These are phyloP conservation scores for Sugiyamaella novakii DNA, from an alignment of 1,139 yeast genomes.

Conservation along the genomic window DNA sequence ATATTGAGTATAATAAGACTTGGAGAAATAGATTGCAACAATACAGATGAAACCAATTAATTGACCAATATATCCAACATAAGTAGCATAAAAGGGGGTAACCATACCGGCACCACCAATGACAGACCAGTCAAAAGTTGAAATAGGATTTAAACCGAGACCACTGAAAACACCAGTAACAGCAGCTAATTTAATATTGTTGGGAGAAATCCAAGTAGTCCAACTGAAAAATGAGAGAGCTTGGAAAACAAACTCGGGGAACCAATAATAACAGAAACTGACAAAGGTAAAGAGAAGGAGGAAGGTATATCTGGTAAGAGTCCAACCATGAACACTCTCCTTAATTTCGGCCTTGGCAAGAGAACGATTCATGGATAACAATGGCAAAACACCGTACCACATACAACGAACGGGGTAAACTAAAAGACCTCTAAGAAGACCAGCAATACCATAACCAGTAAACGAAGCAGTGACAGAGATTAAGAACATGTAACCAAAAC, in stretches of 20 bases:
- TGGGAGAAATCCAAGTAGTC: constrained; percentile 64
- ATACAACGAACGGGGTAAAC: constrained; percentile 58
- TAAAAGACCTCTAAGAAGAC: constrained; percentile 46
- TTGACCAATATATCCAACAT: constrained; percentile 46
- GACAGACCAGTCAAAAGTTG: constrained; percentile 57
- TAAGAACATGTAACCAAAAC: constrained; percentile 49
- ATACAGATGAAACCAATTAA: constrained; percentile 48
- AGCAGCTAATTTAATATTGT: constrained; percentile 56
- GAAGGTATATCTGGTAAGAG: constrained; percentile 48
- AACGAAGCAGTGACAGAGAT: constrained; percentile 58
- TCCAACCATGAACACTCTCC: constrained; percentile 54
- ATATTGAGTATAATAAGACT: constrained; percentile 54
- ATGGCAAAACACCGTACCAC: constrained; percentile 60
- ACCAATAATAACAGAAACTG: constrained; percentile 57
- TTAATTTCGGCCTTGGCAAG: constrained; percentile 48
- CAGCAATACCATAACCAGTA: constrained; percentile 62
- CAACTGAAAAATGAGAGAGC: constrained; percentile 60
- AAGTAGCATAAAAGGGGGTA: constrained; percentile 51
- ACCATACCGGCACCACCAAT: constrained; percentile 40
- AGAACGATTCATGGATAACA: constrained; percentile 57
- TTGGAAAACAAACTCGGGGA: constrained; percentile 54
- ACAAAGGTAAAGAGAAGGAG: constrained; percentile 45
- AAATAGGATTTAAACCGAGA: constrained; percentile 59
- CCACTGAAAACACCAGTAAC: constrained; percentile 62
- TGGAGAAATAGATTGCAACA: constrained; percentile 52